Conservation (phyloP, 768 basidiomycete species). For the Daedalea quercina region DNA sequence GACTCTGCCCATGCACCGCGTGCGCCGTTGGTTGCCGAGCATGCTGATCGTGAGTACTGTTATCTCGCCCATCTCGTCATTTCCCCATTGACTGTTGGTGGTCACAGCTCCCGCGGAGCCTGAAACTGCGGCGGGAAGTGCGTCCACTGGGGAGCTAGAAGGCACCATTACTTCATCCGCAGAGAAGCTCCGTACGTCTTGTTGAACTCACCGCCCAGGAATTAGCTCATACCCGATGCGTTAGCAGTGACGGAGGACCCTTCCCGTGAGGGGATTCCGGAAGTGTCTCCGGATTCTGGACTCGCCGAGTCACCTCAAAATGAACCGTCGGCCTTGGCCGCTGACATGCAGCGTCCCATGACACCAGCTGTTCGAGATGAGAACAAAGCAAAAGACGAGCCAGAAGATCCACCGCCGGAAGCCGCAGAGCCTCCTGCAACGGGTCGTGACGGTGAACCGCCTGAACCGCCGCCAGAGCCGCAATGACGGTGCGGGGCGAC, state of each 20-base stretch:
- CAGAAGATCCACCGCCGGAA: neutral
- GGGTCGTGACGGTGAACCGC: constrained; percentile 3
- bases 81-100: neutral
- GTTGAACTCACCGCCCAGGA: neutral
- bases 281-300: neutral
- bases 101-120: neutral
- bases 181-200: neutral
- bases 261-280: neutral
- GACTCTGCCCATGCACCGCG: neutral
- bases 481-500: constrained; percentile 47
- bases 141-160: neutral
- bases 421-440: neutral
- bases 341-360: neutral
- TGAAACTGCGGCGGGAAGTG: neutral
- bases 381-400: neutral
- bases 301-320: neutral
- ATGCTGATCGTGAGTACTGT: neutral
- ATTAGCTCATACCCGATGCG: neutral
- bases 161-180: neutral
- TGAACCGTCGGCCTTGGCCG: neutral
- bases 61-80: neutral
- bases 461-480: constrained; percentile 6
- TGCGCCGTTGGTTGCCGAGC: neutral
- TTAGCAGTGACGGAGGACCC: neutral
- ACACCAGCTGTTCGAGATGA: neutral